Base-by-base conservation (phyloP, 148 eudicot species). In the Gaultheria prostrata region DNA sequence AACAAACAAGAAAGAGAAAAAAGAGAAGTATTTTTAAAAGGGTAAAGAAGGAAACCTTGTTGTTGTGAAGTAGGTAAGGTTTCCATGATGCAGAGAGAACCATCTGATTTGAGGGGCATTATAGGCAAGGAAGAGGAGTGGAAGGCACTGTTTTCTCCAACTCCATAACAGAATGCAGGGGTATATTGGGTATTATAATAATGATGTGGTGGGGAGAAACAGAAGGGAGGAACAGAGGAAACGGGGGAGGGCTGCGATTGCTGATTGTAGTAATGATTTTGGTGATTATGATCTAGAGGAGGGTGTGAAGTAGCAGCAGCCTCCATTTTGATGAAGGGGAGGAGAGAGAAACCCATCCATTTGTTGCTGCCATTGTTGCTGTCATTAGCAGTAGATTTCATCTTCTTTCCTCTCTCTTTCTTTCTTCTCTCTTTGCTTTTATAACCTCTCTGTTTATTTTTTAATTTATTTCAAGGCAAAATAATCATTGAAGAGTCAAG, bases 81-180 rank as follows among this genome's bases (percentile, higher is more conserved):
- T 80, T 88, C 89, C 90, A 92, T 93, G 39, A 92, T 67, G 84
- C 93, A 94, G 21, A 93, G 91, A 80, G 98, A 94, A 4, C 98
- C 98, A 89, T 95, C 98, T 80, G 96, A 92, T 32, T 92, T 94
- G 77, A 95, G 91, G 33, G 98, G 98, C 98, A 95, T 94, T 4
- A 90, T 88, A 82, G 95, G 79, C 77, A 93, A 86, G 43, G 87
- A 84, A 21, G 92, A 85, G 67, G 67, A 67, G 39, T 67, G 84
- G 53, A 89, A 81, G 32, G 82, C 90, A 75, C 82, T 87, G 84
- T 86, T 85, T 65, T 89, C 91, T 67, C 85, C 89, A 89, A 82
- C 84, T 6, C 92, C 94, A 77, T 89, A 93, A 82, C 84, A 86
- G 65, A 87, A 79, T 18, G 82, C 85, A 57, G 85, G 81, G 83